Evolutionary conservation across 768 basidiomycete genomes (phyloP).

Genomic region (Pleurotus tuoliensis): DNA sequence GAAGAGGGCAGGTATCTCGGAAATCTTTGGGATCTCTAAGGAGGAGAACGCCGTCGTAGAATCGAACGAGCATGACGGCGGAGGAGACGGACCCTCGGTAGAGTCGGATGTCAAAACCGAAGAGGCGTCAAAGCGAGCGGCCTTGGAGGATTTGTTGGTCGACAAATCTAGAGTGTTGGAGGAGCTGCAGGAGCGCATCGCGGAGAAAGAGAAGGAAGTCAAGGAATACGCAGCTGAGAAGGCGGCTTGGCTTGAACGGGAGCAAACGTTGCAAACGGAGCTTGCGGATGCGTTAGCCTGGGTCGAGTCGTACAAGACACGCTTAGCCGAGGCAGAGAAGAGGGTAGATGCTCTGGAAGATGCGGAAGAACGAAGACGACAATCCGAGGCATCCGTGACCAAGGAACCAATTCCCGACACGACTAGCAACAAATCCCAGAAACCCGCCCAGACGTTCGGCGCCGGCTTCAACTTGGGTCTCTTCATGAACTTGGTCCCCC

Average conservation of each 20-base stretch:
- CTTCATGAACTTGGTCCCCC: background rate
- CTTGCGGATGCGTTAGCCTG: conserved; percentile 7
- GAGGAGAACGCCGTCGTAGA: background rate
- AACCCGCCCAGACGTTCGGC: background rate
- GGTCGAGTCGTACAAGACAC: conserved; percentile 14
- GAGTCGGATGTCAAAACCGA: background rate
- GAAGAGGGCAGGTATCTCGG: background rate
- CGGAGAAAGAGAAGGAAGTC: background rate
- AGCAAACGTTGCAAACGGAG: conserved; percentile 8
- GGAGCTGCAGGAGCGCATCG: background rate
- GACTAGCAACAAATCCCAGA: background rate
- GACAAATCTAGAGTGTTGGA: background rate
- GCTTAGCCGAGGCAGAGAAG: conserved; percentile 19
- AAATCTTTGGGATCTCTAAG: background rate
- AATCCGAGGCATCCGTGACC: background rate
- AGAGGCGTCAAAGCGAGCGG: background rate
- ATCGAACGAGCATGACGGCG: background rate
- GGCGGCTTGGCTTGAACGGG: background rate
- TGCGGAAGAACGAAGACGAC: background rate
- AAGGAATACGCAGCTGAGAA: background rate
- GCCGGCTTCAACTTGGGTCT: background rate
- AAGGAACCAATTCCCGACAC: background rate
- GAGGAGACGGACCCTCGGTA: background rate
- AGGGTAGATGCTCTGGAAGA: conserved; percentile 17
- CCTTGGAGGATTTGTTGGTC: background rate